phyloP scores from a whole-genome alignment of 176 grass and related monocot species.

The Rhipidocladum racemiflorum region DNA sequence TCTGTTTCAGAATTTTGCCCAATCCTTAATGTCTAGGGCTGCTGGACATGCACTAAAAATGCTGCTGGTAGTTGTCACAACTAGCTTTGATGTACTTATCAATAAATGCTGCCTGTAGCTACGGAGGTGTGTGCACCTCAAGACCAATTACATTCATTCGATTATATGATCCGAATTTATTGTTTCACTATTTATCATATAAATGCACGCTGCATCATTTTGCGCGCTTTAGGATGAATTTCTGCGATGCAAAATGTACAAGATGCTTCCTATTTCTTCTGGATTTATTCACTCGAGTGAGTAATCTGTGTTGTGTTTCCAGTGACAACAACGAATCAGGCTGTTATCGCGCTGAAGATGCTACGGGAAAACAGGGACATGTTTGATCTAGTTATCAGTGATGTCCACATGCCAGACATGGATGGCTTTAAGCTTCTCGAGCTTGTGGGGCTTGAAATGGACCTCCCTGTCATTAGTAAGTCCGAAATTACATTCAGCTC shows the following conservation, averaged over 20 bases:
- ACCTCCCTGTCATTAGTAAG: slow-evolving; percentile 96
- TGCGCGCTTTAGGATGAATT: neutral
- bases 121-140: neutral
- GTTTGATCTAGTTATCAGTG: slow-evolving; percentile 98
- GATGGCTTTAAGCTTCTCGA: slow-evolving; percentile 96
- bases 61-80: neutral
- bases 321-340: slow-evolving; percentile 92
- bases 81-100: neutral
- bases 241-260: slow-evolving; percentile 9
- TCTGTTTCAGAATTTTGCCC: slow-evolving; percentile 2
- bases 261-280: neutral
- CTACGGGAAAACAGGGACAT: slow-evolving; percentile 79
- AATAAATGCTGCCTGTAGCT: slow-evolving; percentile 15
- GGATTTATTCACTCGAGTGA: slow-evolving; percentile 8
- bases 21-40: neutral
- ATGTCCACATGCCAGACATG: slow-evolving; percentile 97
- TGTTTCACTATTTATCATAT: neutral
- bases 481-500: slow-evolving; percentile 13
- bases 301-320: slow-evolving; percentile 1
- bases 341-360: slow-evolving; percentile 61
- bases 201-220: slow-evolving; percentile 12
- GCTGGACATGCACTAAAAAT: neutral
- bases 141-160: neutral
- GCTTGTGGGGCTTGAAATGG: slow-evolving; percentile 93
- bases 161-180: slow-evolving; percentile 2